These are phyloP conservation scores for Selaginella moellendorffii DNA, from an alignment of 75 land plant species.

Conservation along the genomic window DNA sequence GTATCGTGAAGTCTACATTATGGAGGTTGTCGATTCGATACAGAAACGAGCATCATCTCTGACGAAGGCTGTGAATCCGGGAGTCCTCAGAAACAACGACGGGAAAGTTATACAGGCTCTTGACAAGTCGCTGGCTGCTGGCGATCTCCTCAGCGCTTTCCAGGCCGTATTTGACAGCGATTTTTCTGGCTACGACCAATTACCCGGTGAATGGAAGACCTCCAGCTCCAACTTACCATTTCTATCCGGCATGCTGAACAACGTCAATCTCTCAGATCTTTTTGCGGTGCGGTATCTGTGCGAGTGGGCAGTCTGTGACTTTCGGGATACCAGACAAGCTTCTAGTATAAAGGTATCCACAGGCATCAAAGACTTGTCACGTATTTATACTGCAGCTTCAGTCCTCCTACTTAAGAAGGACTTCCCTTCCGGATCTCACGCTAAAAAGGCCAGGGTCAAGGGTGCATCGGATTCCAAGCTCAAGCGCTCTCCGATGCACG, in stretches of 20 bases:
- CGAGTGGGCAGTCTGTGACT: constrained; percentile 98
- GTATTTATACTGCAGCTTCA: constrained; percentile 55
- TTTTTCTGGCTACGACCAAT: constrained; percentile 31
- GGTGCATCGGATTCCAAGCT: not conserved
- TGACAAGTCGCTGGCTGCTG: constrained; percentile 54
- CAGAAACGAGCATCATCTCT: constrained; percentile 56
- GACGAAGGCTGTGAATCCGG: constrained; percentile 51
- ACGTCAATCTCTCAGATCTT: constrained; percentile 25
- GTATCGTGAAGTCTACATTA: constrained; percentile 33
- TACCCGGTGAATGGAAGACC: constrained; percentile 55
- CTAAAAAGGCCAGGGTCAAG: too few relatives aligned
- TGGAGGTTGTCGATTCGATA: constrained; percentile 43
- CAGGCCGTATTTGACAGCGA: constrained; percentile 53
- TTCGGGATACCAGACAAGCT: constrained; percentile 43
- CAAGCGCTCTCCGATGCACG: constrained; percentile 40
- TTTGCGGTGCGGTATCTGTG: constrained; percentile 70
- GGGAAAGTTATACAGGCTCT: constrained; percentile 65
- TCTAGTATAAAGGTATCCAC: constrained; percentile 25
- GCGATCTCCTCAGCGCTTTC: constrained; percentile 60
- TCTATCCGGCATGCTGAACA: not conserved
- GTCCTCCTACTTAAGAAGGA: constrained; percentile 48
- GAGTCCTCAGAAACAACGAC: constrained; percentile 40
- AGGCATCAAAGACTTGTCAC: constrained; percentile 54
- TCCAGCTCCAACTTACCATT: not conserved
- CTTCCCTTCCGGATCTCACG: too few relatives aligned